A percentile compares a stretch with the other conserved stretches of the same genome.
Evolutionary conservation across 257 asterid species (phyloP).

Genomic region (Striga asiatica): DNA sequence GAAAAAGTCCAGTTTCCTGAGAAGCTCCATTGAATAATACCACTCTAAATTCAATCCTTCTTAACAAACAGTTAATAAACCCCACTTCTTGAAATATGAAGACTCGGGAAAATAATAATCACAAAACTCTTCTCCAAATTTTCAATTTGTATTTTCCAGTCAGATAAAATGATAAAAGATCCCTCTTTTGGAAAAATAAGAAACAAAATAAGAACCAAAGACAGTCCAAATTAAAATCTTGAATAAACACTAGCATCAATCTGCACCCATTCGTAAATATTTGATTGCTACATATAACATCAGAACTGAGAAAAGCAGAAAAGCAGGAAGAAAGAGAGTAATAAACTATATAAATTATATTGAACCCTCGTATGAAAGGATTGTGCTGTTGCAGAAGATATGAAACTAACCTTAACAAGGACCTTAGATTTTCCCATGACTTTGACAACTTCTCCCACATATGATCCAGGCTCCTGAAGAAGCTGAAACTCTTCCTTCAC

Average conservation of each 20-base stretch:
- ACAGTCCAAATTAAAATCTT: no score
- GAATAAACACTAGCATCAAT: background rate
- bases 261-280: background rate
- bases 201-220: no score
- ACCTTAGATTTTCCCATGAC: slow-evolving; percentile 96
- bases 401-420: slow-evolving; percentile 63
- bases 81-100: no score
- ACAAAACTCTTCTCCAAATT: no score
- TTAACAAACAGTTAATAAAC: background rate
- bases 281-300: background rate
- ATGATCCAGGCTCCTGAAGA: slow-evolving; percentile 94
- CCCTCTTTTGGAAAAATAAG: no score
- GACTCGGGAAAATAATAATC: no score
- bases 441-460: slow-evolving; percentile 93
- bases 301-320: background rate
- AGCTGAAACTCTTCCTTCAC: slow-evolving; percentile 87
- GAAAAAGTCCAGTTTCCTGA: no score
- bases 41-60: background rate
- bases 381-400: background rate
- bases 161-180: no score
- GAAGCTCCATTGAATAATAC: no score
- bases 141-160: no score
- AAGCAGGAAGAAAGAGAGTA: background rate
- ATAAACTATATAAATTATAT: background rate
- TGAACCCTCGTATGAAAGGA: no score